These are phyloP conservation scores for Babesia ovis DNA, from an alignment of 169 alveolate species.

Conservation along the genomic window DNA sequence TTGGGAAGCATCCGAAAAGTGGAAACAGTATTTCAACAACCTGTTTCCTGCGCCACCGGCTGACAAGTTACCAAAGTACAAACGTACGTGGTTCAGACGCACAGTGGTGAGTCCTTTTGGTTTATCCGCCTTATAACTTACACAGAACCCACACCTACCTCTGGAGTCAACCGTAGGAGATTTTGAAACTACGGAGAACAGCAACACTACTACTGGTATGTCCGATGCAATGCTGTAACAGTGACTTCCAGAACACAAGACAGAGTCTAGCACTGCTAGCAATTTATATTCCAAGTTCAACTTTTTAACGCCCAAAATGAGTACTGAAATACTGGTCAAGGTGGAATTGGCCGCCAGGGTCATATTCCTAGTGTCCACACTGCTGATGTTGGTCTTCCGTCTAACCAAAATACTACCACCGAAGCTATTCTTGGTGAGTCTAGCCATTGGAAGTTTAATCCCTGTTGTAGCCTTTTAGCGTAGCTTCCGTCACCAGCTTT, in stretches of 20 bases:
- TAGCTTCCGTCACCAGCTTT: slow-evolving; percentile 15
- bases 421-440: background rate
- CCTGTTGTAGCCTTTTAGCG: slow-evolving; percentile 11
- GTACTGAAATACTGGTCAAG: background rate
- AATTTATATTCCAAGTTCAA: too few relatives aligned
- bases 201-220: background rate
- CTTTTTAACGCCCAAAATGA: background rate
- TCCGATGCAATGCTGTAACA: too few relatives aligned
- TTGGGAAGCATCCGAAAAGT: slow-evolving; percentile 50
- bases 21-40: slow-evolving; percentile 58
- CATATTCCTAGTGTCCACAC: slow-evolving; percentile 16
- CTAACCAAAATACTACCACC: slow-evolving; percentile 1
- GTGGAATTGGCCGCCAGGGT: slow-evolving; percentile 29
- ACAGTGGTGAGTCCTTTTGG: slow-evolving; percentile 30
- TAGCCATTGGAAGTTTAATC: background rate
- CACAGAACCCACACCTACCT: slow-evolving; percentile 9
- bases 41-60: slow-evolving; percentile 62
- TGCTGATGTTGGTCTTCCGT: background rate
- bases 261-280: too few relatives aligned
- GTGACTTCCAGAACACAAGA: background rate
- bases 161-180: slow-evolving; percentile 61
- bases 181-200: background rate
- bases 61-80: slow-evolving; percentile 52
- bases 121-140: background rate
- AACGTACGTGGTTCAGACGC: slow-evolving; percentile 64